A percentile compares a stretch with the other conserved stretches of the same genome.
Conservation (phyloP, 78 protist genomes). For the Planoprotostelium fungivorum region DNA sequence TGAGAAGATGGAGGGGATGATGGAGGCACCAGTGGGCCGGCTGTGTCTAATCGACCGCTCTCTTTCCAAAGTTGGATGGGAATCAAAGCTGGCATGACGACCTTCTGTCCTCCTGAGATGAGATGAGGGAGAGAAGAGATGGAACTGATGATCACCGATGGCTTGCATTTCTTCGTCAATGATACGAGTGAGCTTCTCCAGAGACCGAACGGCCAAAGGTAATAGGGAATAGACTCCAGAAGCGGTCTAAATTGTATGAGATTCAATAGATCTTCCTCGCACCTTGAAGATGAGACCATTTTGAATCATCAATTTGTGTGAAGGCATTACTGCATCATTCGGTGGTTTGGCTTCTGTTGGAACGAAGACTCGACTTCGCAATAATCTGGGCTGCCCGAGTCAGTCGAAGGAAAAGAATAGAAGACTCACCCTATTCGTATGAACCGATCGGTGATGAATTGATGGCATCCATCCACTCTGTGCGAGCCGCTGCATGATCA, state of each 20-base stretch:
- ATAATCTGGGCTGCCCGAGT: neutral
- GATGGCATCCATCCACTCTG: no score
- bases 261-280: no score
- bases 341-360: neutral
- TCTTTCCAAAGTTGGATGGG: slow-evolving; percentile 38
- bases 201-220: slow-evolving; percentile 33
- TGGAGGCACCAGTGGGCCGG: slow-evolving; percentile 25
- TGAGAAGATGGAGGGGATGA: neutral
- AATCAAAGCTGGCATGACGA: slow-evolving; percentile 46
- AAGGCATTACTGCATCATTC: neutral
- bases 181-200: slow-evolving; percentile 34
- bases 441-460: no score
- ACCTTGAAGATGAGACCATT: neutral
- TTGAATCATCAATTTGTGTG: neutral
- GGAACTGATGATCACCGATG: slow-evolving; percentile 4
- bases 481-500: no score
- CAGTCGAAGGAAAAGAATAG: no score
- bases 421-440: neutral
- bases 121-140: no score
- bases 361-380: neutral
- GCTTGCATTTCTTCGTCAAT: slow-evolving; percentile 51
- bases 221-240: slow-evolving; percentile 32
- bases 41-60: slow-evolving; percentile 51
- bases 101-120: slow-evolving; percentile 53
- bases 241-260: slow-evolving; percentile 12